A percentile compares a stretch with the other conserved stretches of the same genome.
These are phyloP conservation scores for Taphrina populina DNA, from an alignment of 1,139 yeast species.

Conservation along the genomic window DNA sequence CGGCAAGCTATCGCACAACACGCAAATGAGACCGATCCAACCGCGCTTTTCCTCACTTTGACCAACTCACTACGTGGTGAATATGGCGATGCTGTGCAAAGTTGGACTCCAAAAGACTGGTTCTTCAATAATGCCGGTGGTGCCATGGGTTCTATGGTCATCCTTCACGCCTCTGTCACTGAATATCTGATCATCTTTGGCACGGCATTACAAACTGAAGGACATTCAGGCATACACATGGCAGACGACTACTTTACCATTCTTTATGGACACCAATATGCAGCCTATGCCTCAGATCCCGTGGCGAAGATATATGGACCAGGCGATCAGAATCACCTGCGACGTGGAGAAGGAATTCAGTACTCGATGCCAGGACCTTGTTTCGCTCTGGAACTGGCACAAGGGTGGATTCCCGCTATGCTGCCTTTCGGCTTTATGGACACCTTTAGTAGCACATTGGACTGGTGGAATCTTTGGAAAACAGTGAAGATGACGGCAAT, in stretches of 20 bases:
- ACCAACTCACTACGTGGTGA: slow-evolving; percentile 59
- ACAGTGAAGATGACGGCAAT: slow-evolving; percentile 72
- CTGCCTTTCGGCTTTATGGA: slow-evolving; percentile 91
- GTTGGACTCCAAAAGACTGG: slow-evolving; percentile 77
- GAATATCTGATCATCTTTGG: slow-evolving; percentile 91
- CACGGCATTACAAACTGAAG: slow-evolving; percentile 87
- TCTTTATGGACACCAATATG: slow-evolving; percentile 71
- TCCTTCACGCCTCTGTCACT: slow-evolving; percentile 89
- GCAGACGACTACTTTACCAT: slow-evolving; percentile 97
- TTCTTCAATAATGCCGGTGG: slow-evolving; percentile 97
- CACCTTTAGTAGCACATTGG: slow-evolving; percentile 75
- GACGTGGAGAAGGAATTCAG: slow-evolving; percentile 73
- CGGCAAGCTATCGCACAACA: slow-evolving; percentile 53
- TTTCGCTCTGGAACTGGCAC: slow-evolving; percentile 92
- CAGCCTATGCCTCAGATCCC: slow-evolving; percentile 61
- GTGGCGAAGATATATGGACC: slow-evolving; percentile 39
- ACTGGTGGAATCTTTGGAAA: slow-evolving; percentile 62
- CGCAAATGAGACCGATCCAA: slow-evolving; percentile 56
- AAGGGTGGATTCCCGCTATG: slow-evolving; percentile 97
- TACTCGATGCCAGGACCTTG: slow-evolving; percentile 71
- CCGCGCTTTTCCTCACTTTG: slow-evolving; percentile 58
- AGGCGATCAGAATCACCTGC: slow-evolving; percentile 69
- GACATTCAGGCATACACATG: slow-evolving; percentile 91
- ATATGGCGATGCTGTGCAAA: slow-evolving; percentile 71
- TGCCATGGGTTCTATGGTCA: slow-evolving; percentile 97